These are phyloP conservation scores for Phytophthora vignae DNA, from an alignment of 352 stramenopile species.

Conservation along the genomic window DNA sequence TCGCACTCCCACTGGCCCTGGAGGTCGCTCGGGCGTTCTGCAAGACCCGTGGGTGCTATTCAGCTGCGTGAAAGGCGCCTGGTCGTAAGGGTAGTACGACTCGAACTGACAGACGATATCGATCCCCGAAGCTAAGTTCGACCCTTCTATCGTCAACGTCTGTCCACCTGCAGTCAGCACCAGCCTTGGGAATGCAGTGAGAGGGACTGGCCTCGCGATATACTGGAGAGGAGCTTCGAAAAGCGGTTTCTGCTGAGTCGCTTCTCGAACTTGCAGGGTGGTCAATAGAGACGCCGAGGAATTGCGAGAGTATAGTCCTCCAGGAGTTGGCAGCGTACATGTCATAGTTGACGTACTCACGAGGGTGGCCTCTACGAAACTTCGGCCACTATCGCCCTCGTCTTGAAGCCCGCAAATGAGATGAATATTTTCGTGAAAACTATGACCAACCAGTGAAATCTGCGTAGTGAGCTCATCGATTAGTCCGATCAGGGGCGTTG, in stretches of 20 bases:
- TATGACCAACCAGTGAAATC: conserved; percentile 37
- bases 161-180: conserved; percentile 20
- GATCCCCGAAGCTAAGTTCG: conserved; percentile 10
- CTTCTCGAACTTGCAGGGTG: conserved; percentile 40
- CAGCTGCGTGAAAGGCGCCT: conserved; percentile 30
- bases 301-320: conserved; percentile 10
- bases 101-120: conserved; percentile 35
- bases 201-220: conserved; percentile 17
- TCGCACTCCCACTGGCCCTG: conserved; percentile 35
- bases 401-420: conserved; percentile 35
- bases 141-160: conserved; percentile 18
- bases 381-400: neutral
- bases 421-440: conserved; percentile 27
- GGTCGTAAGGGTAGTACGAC: conserved; percentile 31
- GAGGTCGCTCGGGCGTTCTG: conserved; percentile 32
- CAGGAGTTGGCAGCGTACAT: conserved; percentile 27
- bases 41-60: conserved; percentile 47
- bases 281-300: conserved; percentile 18
- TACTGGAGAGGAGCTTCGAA: conserved; percentile 43
- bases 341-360: conserved; percentile 8
- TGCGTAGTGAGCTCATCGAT: conserved; percentile 20
- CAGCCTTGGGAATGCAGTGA: conserved; percentile 12
- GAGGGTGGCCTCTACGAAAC: neutral
- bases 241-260: conserved; percentile 20
- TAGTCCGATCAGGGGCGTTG: conserved; percentile 25